Evolutionary conservation across 176 grass and related monocot genomes (phyloP).

Genomic region (Oropetium thomaeum): DNA sequence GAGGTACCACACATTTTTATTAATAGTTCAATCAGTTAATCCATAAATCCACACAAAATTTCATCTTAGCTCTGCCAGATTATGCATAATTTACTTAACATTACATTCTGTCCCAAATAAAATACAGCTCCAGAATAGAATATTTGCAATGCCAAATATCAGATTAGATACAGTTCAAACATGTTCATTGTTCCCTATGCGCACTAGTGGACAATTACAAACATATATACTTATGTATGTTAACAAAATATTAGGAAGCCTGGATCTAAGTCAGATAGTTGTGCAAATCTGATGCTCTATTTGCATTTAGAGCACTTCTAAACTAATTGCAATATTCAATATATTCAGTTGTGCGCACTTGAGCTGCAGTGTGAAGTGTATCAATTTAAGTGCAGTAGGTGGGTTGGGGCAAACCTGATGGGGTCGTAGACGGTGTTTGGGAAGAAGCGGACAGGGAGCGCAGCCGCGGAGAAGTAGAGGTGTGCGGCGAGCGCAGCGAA

Average conservation of each 20-base stretch:
- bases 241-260: not conserved
- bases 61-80: not conserved
- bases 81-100: not conserved
- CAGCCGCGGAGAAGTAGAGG: constrained; percentile 84
- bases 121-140: not conserved
- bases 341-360: not conserved
- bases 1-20: not conserved
- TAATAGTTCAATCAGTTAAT: not conserved
- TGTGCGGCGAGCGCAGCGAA: constrained; percentile 92
- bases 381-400: not conserved
- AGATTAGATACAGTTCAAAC: not conserved
- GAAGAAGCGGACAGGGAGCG: constrained; percentile 69
- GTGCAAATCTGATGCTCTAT: not conserved
- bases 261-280: not conserved
- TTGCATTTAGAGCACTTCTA: not conserved
- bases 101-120: not conserved
- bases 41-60: not conserved
- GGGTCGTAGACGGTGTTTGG: constrained; percentile 91
- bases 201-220: not conserved
- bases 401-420: constrained; percentile 46
- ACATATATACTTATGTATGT: not conserved
- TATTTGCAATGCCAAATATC: not conserved
- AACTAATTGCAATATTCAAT: not conserved
- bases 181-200: not conserved
- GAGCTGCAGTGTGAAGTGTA: not conserved